A percentile compares a stretch with the other conserved stretches of the same genome.
Conservation (phyloP, 2,329 filamentous ascomycete genomes). For the Aspergillus thermomutatus region DNA sequence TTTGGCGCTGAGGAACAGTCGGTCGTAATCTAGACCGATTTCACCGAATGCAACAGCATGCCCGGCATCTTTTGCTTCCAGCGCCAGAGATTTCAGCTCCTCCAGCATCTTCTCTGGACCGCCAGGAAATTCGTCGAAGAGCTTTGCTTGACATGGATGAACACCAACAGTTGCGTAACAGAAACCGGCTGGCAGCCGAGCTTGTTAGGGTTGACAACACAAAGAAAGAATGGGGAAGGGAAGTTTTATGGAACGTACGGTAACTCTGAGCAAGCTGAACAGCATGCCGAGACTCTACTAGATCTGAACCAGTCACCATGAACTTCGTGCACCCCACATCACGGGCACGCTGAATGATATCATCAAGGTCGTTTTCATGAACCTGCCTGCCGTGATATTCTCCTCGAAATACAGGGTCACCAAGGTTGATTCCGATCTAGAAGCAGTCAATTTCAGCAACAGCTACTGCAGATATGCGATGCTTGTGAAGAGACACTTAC, state of each 20-base stretch:
- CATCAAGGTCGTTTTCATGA: conserved; percentile 45
- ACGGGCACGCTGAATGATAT: conserved; percentile 73
- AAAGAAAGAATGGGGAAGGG: conserved; percentile 3
- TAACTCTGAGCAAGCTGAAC: conserved; percentile 70
- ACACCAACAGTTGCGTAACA: conserved; percentile 92
- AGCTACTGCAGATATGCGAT: conserved; percentile 5
- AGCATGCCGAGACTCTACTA: conserved; percentile 72
- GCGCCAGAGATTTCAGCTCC: conserved; percentile 63
- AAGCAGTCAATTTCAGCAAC: conserved; percentile 7
- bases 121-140: conserved; percentile 63
- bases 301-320: conserved; percentile 88
- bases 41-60: conserved; percentile 83
- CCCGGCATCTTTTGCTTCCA: conserved; percentile 53
- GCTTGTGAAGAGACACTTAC: conserved; percentile 28
- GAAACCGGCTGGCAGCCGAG: conserved; percentile 57
- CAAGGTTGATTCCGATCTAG: conserved; percentile 89
- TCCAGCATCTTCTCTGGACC: conserved; percentile 46
- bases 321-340: conserved; percentile 82
- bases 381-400: conserved; percentile 74
- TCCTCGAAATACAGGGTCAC: conserved; percentile 85
- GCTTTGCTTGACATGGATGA: conserved; percentile 81
- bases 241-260: conserved; percentile 53
- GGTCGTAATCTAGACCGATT: conserved; percentile 94
- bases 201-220: conserved; percentile 13
- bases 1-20: conserved; percentile 75